phyloP scores from a whole-genome alignment of 768 basidiomycete genomes.

The Lentinula guzmanii region DNA sequence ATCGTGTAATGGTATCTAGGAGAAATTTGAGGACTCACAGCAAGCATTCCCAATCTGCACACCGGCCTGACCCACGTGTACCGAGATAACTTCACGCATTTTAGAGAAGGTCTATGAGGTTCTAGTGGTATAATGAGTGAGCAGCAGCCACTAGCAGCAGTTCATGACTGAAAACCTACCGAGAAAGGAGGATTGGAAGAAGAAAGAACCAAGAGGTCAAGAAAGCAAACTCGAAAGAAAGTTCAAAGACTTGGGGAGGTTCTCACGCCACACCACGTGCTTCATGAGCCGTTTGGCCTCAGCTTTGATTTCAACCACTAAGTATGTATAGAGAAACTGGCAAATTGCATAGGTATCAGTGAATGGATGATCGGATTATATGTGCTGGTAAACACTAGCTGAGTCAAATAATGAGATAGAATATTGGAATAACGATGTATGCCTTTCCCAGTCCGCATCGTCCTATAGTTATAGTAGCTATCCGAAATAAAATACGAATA shows the following conservation, averaged over 20 bases:
- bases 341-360: no score
- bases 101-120: constrained; percentile 12
- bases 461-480: no score
- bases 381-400: no score
- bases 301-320: no score
- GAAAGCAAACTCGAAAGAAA: neutral
- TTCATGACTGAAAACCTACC: neutral
- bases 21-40: constrained; percentile 57
- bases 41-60: constrained; percentile 98
- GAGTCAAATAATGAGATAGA: no score
- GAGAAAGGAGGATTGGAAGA: constrained; percentile 3
- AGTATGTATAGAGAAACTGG: no score
- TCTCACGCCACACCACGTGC: neutral
- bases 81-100: constrained; percentile 97
- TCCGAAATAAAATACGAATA: no score
- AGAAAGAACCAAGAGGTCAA: neutral
- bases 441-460: no score
- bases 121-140: neutral
- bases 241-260: neutral
- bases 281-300: neutral
- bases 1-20: constrained; percentile 7
- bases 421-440: no score
- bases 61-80: constrained; percentile 99
- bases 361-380: no score
- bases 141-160: constrained; percentile 2